Evolutionary conservation across 2,329 filamentous ascomycete genomes (phyloP), one percentile per base, ranked within the genome.

Genomic region (Zalaria obscura): DNA sequence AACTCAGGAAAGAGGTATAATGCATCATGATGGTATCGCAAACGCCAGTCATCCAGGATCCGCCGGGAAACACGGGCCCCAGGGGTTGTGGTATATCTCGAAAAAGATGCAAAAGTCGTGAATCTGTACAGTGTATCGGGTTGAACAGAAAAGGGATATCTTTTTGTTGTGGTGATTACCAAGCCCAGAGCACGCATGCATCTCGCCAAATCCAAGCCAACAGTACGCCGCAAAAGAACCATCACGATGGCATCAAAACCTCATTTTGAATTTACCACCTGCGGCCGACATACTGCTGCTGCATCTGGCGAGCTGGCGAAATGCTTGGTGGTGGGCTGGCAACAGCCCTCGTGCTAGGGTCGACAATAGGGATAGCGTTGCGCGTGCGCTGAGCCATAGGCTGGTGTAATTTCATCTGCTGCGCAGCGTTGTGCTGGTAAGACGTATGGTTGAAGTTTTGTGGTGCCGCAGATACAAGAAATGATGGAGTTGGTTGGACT

Each of bases 361-460:
- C 93, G 65, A 96, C 85, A 61, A 98, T 98, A 45, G 89, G 89
- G 52, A 96, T 96, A 56, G 91, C 86, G 63, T 95, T 96, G 64
- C 87, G 85, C 44, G 82, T 78, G 52, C 91, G 84, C 49, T 88
- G 85, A 47, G 88, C 85, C 47, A 88, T 74, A 46, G 88, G 86
- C 69, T 95, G 89, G 65, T 94, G 86, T 48, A 93, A 72, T 68
- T 93, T 95, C 53, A 89, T 70, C 64, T 77, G 47, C 66, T 64
- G 46, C 71, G 76, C 75, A 5, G 66, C 62, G 43, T 52, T 55
- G 49, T 55, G 59, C 41, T 48, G 46, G 46, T 36, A 48, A 31
- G 43, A 39, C 18, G 53, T 48, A 43, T 54, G 52, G 51, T 66
- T 66, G 48, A 69, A 73, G 47, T 70, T 60, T 48, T 61, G 71